Base-by-base conservation (phyloP, 2,329 filamentous ascomycete genomes). In the Exophiala dermatitidis region DNA sequence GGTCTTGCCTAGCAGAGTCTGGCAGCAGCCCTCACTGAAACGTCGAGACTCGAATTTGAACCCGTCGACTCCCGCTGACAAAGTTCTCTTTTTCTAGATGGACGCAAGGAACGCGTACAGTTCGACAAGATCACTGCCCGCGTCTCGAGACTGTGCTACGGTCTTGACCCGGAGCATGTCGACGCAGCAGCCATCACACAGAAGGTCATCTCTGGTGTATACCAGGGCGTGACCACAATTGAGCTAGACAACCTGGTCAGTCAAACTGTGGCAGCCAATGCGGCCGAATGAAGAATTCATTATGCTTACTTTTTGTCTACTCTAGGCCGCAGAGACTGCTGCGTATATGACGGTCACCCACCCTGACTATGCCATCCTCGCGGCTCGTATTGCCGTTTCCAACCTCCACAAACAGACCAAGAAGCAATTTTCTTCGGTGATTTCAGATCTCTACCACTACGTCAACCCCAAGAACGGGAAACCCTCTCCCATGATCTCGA, bases 341-440 rank as follows among this genome's bases (percentile, higher is more conserved):
- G 93, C 93, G 54, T 98, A 98, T 78, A 98, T 98, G 93, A 98
- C 93, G 57, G 91, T 96, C 65, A 98, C 91, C 59, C 93, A 98
- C 72, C 93, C 93, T 66, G 93, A 98, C 76, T 98, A 98, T 72
- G 93, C 93, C 70, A 94, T 97, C 69, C 89, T 98, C 55, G 93
- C 93, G 61, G 93, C 93, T 62, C 90, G 93, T 75, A 97, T 98
- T 69, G 93, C 93, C 64, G 93, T 98, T 51, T 98, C 93, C 68
- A 98, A 98, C 77, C 86, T 98, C 56, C 93, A 98, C 84, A 98
- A 98, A 77, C 93, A 98, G 80, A 98, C 93, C 61, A 97, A 97
- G 82, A 98, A 98, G 80, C 91, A 97, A 71, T 98, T 94, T 78
- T 97, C 93, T n/a, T 79, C 88, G 46, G 93, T 98, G 56, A 81